Evolutionary conservation across 202 grass and related monocot species (phyloP).

Genomic region (Tripidium arundinaceum): DNA sequence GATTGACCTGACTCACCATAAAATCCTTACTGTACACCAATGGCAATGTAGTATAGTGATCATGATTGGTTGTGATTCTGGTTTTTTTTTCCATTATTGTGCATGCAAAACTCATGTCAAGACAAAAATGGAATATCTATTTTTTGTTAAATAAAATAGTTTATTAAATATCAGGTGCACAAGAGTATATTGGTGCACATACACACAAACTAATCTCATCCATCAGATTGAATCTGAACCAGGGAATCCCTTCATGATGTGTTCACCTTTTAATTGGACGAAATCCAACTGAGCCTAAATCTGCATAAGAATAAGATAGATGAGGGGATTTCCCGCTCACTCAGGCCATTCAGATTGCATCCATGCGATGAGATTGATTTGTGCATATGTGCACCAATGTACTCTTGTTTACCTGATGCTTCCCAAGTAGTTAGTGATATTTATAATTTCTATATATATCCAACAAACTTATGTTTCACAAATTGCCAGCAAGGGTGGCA

Average conservation of each 20-base stretch:
- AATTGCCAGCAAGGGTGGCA: not conserved
- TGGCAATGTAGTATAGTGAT: constrained; percentile 8
- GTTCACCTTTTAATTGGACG: not conserved
- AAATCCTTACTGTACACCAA: not conserved
- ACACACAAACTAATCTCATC: not conserved
- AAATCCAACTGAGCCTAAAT: not conserved
- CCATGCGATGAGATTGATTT: not conserved
- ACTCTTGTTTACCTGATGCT: not conserved
- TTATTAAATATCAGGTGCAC: not conserved
- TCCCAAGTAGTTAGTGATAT: not conserved
- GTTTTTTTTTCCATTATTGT: not conserved
- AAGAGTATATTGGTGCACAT: constrained; percentile 1
- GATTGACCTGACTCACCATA: not conserved
- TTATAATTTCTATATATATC: not conserved
- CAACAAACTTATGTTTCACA: not conserved
- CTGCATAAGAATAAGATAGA: not conserved
- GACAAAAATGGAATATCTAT: not conserved
- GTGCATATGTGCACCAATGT: not conserved
- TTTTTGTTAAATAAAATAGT: not conserved
- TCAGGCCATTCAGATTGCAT: not conserved
- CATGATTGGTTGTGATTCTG: not conserved
- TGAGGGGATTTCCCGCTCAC: not conserved
- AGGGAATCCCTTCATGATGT: not conserved
- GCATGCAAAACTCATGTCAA: not conserved
- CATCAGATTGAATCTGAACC: not conserved